Percentiles rank a stretch among this genome's conserved stretches.
These are phyloP conservation scores for Blastocystis sp. DNA, from an alignment of 352 stramenopile genomes.

Conservation along the genomic window DNA sequence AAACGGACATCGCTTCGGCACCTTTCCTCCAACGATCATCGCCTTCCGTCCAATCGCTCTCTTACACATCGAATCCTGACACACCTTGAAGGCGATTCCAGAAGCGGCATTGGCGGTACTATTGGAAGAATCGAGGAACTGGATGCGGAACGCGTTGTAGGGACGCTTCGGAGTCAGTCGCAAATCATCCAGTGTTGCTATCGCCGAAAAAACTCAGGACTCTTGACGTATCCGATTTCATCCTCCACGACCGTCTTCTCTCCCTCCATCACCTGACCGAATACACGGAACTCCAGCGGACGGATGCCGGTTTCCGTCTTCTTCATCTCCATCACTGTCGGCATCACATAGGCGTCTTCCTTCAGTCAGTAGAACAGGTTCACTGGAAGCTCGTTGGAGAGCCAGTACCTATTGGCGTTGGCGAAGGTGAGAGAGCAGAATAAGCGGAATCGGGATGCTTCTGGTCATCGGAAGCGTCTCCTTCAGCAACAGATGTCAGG, in stretches of 20 bases:
- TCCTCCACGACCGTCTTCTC: not conserved
- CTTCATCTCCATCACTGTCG: not conserved
- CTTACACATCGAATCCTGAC: not conserved
- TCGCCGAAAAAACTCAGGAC: not conserved
- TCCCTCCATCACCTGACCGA: not conserved
- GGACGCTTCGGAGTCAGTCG: not conserved
- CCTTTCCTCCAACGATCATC: not conserved
- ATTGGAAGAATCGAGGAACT: not conserved
- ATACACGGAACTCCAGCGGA: not conserved
- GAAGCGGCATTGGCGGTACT: not conserved
- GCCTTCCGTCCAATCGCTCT: not conserved
- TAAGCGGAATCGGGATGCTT: not conserved
- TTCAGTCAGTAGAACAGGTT: not conserved
- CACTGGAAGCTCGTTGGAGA: not conserved
- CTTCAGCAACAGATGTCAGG: not conserved
- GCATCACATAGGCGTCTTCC: not conserved
- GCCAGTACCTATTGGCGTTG: not conserved
- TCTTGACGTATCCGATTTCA: not conserved
- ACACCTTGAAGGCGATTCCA: not conserved
- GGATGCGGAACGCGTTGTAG: not conserved
- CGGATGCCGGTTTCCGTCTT: not conserved
- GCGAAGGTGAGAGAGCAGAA: not conserved
- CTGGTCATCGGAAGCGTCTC: not conserved
- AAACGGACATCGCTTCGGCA: not conserved
- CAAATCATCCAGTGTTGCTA: not conserved